A percentile compares a stretch with the other conserved stretches of the same genome.
Conservation (phyloP, 805 yeast genomes). For the Sungouiozyma ichnusensis region DNA sequence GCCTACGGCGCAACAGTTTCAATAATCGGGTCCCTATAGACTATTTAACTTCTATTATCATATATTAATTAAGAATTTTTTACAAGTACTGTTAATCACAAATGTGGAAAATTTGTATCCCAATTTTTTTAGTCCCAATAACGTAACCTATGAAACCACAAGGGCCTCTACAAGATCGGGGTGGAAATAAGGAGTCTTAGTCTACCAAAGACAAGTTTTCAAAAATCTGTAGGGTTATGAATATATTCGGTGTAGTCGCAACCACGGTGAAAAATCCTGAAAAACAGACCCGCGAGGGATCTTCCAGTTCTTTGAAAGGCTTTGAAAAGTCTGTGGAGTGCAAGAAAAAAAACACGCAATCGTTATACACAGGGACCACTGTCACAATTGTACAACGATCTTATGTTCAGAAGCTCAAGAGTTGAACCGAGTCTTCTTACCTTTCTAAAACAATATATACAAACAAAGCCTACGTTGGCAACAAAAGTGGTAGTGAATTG, state of each 20-base stretch:
- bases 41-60: neutral
- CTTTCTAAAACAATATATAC: too few relatives aligned
- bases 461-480: too few relatives aligned
- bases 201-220: constrained; percentile 31
- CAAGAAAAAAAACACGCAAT: neutral
- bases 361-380: neutral
- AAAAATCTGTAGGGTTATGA: constrained; percentile 21
- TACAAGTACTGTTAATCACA: too few relatives aligned
- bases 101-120: constrained; percentile 19
- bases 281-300: constrained; percentile 1
- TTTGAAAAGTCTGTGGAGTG: constrained; percentile 19
- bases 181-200: constrained; percentile 28
- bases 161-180: constrained; percentile 12
- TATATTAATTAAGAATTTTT: neutral
- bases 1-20: too few relatives aligned
- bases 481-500: too few relatives aligned
- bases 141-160: constrained; percentile 12
- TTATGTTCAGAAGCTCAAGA: too few relatives aligned
- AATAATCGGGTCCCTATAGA: neutral
- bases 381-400: neutral
- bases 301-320: constrained; percentile 20
- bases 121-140: constrained; percentile 28
- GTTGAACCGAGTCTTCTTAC: too few relatives aligned
- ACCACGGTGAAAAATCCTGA: constrained; percentile 24
- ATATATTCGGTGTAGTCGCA: constrained; percentile 26